These are phyloP conservation scores for Phalaenopsis equestris DNA, from an alignment of 106 monocot genomes.

Conservation along the genomic window DNA sequence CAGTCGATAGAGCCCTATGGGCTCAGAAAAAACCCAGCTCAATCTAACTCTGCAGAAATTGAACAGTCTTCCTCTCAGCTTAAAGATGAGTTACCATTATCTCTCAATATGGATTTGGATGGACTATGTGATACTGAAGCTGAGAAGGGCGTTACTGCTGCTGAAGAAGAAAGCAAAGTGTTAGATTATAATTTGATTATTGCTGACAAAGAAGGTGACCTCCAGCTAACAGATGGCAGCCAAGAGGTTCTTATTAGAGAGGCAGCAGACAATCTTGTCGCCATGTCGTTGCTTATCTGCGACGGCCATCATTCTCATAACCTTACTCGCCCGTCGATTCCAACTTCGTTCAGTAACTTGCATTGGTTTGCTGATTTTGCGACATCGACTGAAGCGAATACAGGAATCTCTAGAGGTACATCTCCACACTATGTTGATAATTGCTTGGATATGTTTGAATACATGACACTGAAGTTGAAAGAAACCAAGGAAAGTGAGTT, in stretches of 20 bases:
- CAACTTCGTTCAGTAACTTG: constrained; percentile 21
- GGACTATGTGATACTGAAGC: background rate
- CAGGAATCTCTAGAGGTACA: background rate
- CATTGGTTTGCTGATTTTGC: constrained; percentile 30
- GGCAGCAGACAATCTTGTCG: constrained; percentile 50
- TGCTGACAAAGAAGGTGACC: no score
- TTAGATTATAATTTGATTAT: background rate
- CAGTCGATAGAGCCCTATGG: background rate
- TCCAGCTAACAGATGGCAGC: constrained; percentile 5
- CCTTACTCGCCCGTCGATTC: no score
- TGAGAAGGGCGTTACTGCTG: background rate
- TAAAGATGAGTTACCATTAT: background rate
- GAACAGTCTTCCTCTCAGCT: background rate
- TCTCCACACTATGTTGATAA: background rate
- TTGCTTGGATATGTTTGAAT: constrained; percentile 36
- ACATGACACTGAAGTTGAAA: constrained; percentile 27
- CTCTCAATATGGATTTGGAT: background rate
- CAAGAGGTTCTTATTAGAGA: constrained; percentile 13
- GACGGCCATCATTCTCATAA: no score
- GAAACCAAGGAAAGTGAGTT: constrained; percentile 20
- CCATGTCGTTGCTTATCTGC: constrained; percentile 9
- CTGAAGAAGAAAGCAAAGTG: background rate
- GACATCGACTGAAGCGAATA: background rate
- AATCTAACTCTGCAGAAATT: background rate
- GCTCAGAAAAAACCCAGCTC: background rate